These are phyloP conservation scores for Pichia sp. DNA, from an alignment of 1,139 yeast species.

Conservation along the genomic window DNA sequence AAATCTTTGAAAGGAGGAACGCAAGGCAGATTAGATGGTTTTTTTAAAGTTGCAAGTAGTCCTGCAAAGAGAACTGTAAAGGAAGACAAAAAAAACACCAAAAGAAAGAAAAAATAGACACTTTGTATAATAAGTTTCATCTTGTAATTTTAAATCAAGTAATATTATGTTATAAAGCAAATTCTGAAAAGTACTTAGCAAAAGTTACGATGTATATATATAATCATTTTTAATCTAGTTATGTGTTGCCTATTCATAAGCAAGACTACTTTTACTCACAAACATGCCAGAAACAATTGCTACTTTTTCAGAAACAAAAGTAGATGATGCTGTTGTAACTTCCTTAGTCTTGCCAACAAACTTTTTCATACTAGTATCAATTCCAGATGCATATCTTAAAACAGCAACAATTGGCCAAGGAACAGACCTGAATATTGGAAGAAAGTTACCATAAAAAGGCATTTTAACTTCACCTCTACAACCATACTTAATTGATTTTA, in stretches of 20 bases:
- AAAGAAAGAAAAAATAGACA: slow-evolving; percentile 19
- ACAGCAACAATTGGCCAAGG: slow-evolving; percentile 67
- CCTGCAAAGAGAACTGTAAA: slow-evolving; percentile 32
- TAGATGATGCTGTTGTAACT: slow-evolving; percentile 1
- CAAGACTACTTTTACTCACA: not conserved
- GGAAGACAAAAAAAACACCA: slow-evolving; percentile 27
- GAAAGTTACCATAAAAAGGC: slow-evolving; percentile 68
- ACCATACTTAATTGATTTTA: slow-evolving; percentile 54
- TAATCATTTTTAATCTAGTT: too few species aligned
- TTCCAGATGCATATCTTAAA: slow-evolving; percentile 51
- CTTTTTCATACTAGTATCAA: slow-evolving; percentile 50
- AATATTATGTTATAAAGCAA: not conserved
- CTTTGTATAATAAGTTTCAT: not conserved
- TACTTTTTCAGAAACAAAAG: slow-evolving; percentile 6
- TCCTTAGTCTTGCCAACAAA: slow-evolving; percentile 27
- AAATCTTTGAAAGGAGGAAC: slow-evolving; percentile 81
- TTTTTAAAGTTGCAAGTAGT: slow-evolving; percentile 50
- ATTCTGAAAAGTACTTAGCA: not conserved
- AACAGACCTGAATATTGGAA: slow-evolving; percentile 63
- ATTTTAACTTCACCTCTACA: slow-evolving; percentile 59
- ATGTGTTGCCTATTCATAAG: not conserved
- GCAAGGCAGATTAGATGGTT: slow-evolving; percentile 90
- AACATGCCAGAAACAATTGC: slow-evolving; percentile 4
- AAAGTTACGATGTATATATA: too few species aligned
- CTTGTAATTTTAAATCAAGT: not conserved